Evolutionary conservation across 2,329 filamentous ascomycete genomes (phyloP), one percentile per base, ranked within the genome.

Genomic region (Pestalotiopsis sp.): DNA sequence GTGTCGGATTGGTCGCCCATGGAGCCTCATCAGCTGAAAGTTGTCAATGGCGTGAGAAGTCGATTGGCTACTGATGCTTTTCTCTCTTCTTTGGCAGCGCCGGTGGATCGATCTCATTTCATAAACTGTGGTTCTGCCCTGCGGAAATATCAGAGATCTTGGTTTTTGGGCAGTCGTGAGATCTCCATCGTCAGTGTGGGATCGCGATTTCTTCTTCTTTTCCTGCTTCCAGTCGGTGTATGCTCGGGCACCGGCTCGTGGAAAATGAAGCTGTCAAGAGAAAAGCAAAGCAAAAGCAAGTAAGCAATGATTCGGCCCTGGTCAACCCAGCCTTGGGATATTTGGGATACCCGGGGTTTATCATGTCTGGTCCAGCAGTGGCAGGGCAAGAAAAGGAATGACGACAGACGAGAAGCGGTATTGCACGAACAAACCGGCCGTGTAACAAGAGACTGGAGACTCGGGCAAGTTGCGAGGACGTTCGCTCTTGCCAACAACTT

Each of bases 1-100:
- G 25, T 9, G 62, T 39, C 17, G 62, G 62, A 64, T 64, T 64
- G 62, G 62, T 23, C 49, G 45, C 20, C 14, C 14, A 41, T 14
- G 27, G 31, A 41, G 31, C 60, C 60, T 36, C 62, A 64, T 49
- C 23, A 49, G 38, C 62, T 52, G 39, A 49, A 23, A 64, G 62
- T 56, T 64, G 11, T 23, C 23, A 17, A 64, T 39, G 27, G 62
- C 62, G 62, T 64, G 36, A 13, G 38, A 45, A 20, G 38, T 64
- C 23, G 39, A 64, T 64, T 64, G 45, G 39, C 12, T 17, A n/a
- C 49, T 23, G 62, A 36, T 23, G n/a, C 23, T 64, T 12, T 38
- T 63, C 39, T 25, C 11, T 45, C 60, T 20, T 36, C 45, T 57
- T 25, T 31, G 4, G 60, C 25, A 20, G 11, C 36, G 60, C 27